Conservation (phyloP, 306 rosid species). For the Ormosia emarginata region DNA sequence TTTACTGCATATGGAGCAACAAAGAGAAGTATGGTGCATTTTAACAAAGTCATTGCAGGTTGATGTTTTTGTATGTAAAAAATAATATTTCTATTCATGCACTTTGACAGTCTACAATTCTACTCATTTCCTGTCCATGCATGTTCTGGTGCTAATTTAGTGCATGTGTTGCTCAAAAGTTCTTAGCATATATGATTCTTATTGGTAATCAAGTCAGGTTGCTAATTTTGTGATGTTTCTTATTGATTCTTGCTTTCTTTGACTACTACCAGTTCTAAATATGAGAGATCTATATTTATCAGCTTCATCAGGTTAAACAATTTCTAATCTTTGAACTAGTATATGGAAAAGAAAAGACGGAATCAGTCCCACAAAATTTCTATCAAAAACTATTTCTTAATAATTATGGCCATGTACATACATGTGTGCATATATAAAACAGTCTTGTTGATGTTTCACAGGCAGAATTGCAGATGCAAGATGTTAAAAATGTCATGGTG, state of each 20-base stretch:
- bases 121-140: neutral
- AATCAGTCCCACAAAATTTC: neutral
- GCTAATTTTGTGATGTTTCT: neutral
- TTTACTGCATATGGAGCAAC: constrained; percentile 99
- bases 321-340: neutral
- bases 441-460: constrained; percentile 37
- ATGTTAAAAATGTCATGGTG: constrained; percentile 69
- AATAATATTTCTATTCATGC: neutral
- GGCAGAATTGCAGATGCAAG: constrained; percentile 97
- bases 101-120: neutral
- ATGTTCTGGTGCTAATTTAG: neutral
- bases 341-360: neutral
- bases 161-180: neutral
- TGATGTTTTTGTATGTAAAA: constrained; percentile 22
- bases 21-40: constrained; percentile 94
- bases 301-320: neutral
- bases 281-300: neutral
- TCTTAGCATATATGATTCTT: neutral
- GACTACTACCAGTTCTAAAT: neutral
- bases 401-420: neutral
- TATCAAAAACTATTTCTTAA: neutral
- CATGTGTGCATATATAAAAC: neutral
- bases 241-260: neutral
- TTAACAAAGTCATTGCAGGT: constrained; percentile 96
- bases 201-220: neutral